Evolutionary conservation across 257 asterid genomes (phyloP), one percentile per base, ranked within the genome.

Genomic region (Forsythia suspensa): DNA sequence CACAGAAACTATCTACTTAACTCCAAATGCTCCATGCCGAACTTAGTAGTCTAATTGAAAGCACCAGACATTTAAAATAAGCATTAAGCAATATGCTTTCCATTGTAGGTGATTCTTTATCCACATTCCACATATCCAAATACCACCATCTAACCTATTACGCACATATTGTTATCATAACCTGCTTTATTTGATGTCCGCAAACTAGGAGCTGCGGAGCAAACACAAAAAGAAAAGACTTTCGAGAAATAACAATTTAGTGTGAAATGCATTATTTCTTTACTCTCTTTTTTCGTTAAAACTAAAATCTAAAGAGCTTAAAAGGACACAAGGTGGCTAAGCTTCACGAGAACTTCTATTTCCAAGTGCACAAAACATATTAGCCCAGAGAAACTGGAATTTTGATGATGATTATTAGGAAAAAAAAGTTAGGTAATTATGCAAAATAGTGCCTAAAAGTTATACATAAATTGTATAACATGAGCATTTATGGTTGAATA

Each of bases 1-100:
- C 65, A 73, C 70, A 40, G 67, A 8, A 20, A 29, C 24, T 37
- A n/a, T 65, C 82, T 55, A 67, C 40, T 55, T 61, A 40, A 83
- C 51, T 66, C 59, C 42, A 70, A 24, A 39, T 15, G 4, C 51
- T 57, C 29, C 21, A 59, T 18, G 10, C 24, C 21, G 13, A 18
- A 52, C 61, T 52, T 13, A 52, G 61, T 52, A 3, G 61, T 52
- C 61, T 52, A 52, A 52, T 18, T 52, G 21, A 52, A 44, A 52
- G 21, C 61, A 15, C 61, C 61, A 16, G 21, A 6, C 21, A 52
- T 5, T 52, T 5, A 52, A 52, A 52, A 52, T 46, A 51, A 12
- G 61, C n/a, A 52, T 18, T 52, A 52, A 13, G 61, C 21, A 52
- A 18, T 5, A 13, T 52, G 61, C 8, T 7, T 18, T 4, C 20